Conservation (phyloP, 1,284 basidiomycete species). For the Papiliotrema flavescens region DNA sequence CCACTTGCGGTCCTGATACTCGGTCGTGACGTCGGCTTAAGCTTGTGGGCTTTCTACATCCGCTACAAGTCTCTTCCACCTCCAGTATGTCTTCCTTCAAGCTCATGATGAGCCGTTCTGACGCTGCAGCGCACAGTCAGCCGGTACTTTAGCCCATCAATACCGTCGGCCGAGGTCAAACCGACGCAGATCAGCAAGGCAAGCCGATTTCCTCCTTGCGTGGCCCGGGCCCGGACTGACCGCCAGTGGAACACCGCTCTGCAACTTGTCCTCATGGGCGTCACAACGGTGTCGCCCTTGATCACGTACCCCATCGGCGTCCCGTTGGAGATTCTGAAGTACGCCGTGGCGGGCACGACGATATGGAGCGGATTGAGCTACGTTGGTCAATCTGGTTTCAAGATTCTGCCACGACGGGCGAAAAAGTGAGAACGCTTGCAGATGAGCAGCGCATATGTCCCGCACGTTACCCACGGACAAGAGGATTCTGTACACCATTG, state of each 20-base stretch:
- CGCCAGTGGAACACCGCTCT: slow-evolving; percentile 83
- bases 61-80: slow-evolving; percentile 82
- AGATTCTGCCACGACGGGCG: slow-evolving; percentile 44
- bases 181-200: slow-evolving; percentile 90
- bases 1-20: slow-evolving; percentile 82
- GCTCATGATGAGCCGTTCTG: neutral
- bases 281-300: slow-evolving; percentile 78
- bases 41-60: slow-evolving; percentile 88
- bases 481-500: no score
- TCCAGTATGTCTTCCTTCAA: slow-evolving; percentile 59
- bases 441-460: no score
- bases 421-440: neutral
- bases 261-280: slow-evolving; percentile 85
- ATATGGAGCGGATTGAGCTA: slow-evolving; percentile 91
- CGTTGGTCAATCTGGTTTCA: slow-evolving; percentile 68
- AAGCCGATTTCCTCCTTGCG: slow-evolving; percentile 8
- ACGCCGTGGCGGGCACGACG: slow-evolving; percentile 81
- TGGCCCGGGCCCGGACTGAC: slow-evolving; percentile 14
- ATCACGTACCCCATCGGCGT: slow-evolving; percentile 61
- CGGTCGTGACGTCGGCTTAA: slow-evolving; percentile 81
- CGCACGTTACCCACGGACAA: no score
- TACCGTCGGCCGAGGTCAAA: slow-evolving; percentile 88
- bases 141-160: slow-evolving; percentile 91
- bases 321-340: slow-evolving; percentile 63
- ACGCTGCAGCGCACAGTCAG: slow-evolving; percentile 72